Conservation (phyloP, 2,329 filamentous ascomycete species). For the Pleoardoris graminearum region DNA sequence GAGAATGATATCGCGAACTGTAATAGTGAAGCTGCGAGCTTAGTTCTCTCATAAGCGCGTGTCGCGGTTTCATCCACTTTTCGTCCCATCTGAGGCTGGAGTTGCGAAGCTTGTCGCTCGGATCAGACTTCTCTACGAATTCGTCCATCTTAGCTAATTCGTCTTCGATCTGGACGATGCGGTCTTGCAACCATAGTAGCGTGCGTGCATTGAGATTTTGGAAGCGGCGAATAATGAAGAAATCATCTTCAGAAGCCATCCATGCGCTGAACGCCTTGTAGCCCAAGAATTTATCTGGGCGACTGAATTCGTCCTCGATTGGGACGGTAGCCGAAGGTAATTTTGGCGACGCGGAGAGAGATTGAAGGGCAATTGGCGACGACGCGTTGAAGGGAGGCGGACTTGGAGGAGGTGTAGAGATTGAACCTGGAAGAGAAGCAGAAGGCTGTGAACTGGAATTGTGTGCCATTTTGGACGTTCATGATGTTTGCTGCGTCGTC, state of each 20-base stretch:
- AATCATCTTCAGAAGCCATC: constrained; percentile 38
- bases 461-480: not conserved
- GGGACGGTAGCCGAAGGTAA: not conserved
- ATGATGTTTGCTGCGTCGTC: constrained; percentile 2
- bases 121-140: not conserved
- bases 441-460: not conserved
- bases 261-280: constrained; percentile 31
- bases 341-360: not conserved
- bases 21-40: constrained; percentile 18
- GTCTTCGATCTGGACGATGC: constrained; percentile 20
- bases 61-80: constrained; percentile 8
- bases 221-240: constrained; percentile 35
- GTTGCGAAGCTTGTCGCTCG: constrained; percentile 9
- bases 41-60: constrained; percentile 21
- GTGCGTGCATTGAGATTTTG: constrained; percentile 27
- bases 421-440: constrained; percentile 3
- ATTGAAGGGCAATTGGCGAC: not conserved
- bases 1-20: constrained; percentile 9
- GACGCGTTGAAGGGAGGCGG: not conserved
- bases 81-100: constrained; percentile 22
- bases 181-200: constrained; percentile 30
- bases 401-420: not conserved
- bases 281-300: constrained; percentile 30
- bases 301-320: not conserved
- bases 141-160: constrained; percentile 16